phyloP scores from a whole-genome alignment of 2,329 filamentous ascomycete genomes.

The Calonectria hongkongensis region DNA sequence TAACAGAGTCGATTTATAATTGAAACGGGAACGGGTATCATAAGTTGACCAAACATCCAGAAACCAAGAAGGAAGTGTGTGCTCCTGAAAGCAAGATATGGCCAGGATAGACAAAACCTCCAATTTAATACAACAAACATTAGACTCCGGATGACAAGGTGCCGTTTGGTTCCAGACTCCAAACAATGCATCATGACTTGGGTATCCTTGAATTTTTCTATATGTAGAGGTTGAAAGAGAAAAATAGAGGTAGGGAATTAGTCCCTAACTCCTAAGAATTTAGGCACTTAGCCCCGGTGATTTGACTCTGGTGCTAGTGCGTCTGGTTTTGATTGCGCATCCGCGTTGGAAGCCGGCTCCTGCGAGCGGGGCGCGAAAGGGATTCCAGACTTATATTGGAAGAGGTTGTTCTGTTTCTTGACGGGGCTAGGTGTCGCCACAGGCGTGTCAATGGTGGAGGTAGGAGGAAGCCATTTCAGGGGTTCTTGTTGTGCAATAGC shows the following conservation, averaged over 20 bases:
- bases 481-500: constrained; percentile 62
- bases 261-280: neutral
- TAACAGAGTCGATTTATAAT: neutral
- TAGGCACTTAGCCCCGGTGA: neutral
- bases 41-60: constrained; percentile 45
- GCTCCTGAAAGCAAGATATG: constrained; percentile 27
- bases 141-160: constrained; percentile 27
- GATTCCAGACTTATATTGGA: constrained; percentile 66
- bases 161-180: constrained; percentile 26
- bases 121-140: constrained; percentile 37
- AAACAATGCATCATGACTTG: constrained; percentile 33
- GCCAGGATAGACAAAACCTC: constrained; percentile 24
- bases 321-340: constrained; percentile 26
- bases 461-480: constrained; percentile 70
- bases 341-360: constrained; percentile 25
- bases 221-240: neutral
- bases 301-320: constrained; percentile 28
- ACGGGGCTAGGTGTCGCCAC: constrained; percentile 58
- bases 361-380: constrained; percentile 65
- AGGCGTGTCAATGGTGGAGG: constrained; percentile 60
- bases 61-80: constrained; percentile 33
- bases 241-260: neutral
- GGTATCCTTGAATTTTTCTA: constrained; percentile 34
- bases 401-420: constrained; percentile 60
- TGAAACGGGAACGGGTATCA: constrained; percentile 51